Conservation (phyloP, 306 rosid genomes). For the Pyrus betulifolia region DNA sequence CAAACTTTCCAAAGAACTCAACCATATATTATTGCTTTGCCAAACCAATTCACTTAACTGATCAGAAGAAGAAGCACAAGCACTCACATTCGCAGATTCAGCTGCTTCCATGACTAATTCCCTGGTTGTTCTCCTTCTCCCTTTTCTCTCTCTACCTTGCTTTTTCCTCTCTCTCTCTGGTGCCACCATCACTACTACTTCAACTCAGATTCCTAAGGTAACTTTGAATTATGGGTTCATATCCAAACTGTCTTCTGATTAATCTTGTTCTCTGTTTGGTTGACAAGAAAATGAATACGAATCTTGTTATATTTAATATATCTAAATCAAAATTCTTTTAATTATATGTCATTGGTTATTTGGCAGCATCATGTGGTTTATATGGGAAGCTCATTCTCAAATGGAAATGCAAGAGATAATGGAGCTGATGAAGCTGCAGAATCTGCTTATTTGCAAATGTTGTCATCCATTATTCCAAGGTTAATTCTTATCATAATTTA, state of each 20-base stretch:
- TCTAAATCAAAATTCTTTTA: background rate
- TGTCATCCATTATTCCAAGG: slow-evolving; percentile 61
- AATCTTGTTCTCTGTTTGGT: background rate
- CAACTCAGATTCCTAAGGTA: slow-evolving; percentile 69
- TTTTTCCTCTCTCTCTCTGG: slow-evolving; percentile 24
- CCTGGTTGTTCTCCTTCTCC: slow-evolving; percentile 23
- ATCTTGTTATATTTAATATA: background rate
- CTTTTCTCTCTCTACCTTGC: slow-evolving; percentile 25
- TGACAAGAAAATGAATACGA: background rate
- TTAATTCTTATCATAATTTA: background rate
- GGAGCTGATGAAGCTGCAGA: slow-evolving; percentile 25
- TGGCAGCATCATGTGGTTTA: slow-evolving; percentile 77
- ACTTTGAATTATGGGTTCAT: background rate
- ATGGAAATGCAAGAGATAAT: slow-evolving; percentile 21
- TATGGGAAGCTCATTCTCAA: slow-evolving; percentile 68
- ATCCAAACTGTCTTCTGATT: background rate
- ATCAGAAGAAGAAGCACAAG: background rate
- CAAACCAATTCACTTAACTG: background rate
- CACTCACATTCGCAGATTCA: background rate
- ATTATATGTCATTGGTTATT: background rate
- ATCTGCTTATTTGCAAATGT: slow-evolving; percentile 42
- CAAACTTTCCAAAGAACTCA: background rate
- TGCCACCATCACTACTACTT: slow-evolving; percentile 17
- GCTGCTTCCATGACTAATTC: slow-evolving; percentile 41
- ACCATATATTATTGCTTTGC: background rate